These are phyloP conservation scores for Macrocybe gigantea DNA, from an alignment of 768 basidiomycete genomes.

Conservation along the genomic window DNA sequence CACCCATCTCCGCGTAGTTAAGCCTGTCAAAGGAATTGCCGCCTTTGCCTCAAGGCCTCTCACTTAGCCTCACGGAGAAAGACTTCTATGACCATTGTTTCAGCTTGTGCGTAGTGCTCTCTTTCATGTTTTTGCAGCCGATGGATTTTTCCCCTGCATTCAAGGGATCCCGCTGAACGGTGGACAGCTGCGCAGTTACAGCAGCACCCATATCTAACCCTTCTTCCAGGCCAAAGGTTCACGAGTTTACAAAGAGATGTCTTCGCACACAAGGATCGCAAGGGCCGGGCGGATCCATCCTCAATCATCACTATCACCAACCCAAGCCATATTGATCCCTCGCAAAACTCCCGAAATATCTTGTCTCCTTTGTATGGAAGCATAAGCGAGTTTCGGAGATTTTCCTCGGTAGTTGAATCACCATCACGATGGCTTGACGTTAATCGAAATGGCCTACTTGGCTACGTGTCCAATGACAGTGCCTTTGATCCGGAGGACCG, in stretches of 20 bases:
- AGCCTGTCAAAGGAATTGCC: slow-evolving; percentile 79
- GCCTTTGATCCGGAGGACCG: background rate
- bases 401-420: too few relatives aligned
- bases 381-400: too few relatives aligned
- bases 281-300: slow-evolving; percentile 9
- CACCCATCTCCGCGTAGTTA: slow-evolving; percentile 40
- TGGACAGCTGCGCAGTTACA: slow-evolving; percentile 72
- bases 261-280: background rate
- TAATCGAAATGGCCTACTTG: slow-evolving; percentile 4
- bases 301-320: slow-evolving; percentile 2
- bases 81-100: slow-evolving; percentile 88
- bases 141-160: slow-evolving; percentile 18
- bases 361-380: background rate
- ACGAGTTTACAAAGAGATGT: slow-evolving; percentile 44
- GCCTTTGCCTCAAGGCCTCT: slow-evolving; percentile 78
- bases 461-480: slow-evolving; percentile 1
- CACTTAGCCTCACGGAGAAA: slow-evolving; percentile 61
- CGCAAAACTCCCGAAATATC: slow-evolving; percentile 4
- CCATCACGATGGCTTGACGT: background rate
- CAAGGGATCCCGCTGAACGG: slow-evolving; percentile 69
- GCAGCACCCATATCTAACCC: slow-evolving; percentile 66
- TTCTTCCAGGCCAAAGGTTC: slow-evolving; percentile 70
- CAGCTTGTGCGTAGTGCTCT: slow-evolving; percentile 54
- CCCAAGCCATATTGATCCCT: background rate
- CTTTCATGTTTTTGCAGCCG: background rate